A percentile compares a stretch with the other conserved stretches of the same genome.
Conservation (phyloP, 768 basidiomycete genomes). For the Podaxis carcinomalis region DNA sequence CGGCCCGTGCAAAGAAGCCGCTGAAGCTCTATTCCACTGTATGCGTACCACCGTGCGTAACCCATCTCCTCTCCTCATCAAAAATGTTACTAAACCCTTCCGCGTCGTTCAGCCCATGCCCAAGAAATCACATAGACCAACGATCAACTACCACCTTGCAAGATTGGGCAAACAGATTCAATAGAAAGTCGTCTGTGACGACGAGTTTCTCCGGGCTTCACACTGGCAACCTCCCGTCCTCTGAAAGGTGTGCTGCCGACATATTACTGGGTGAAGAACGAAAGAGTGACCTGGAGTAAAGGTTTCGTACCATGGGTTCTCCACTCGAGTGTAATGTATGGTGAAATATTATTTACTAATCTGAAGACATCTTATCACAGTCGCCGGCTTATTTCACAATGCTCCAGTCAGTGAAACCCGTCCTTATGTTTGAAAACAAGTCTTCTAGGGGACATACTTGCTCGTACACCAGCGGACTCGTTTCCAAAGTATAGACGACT, state of each 20-base stretch:
- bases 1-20: constrained; percentile 50
- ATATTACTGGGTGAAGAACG: not conserved
- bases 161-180: constrained; percentile 72
- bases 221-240: too few relatives aligned
- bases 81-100: not conserved
- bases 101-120: constrained; percentile 49
- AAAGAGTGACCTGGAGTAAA: not conserved
- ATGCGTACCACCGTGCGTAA: constrained; percentile 79
- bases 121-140: constrained; percentile 63
- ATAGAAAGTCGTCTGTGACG: constrained; percentile 30
- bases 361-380: too few relatives aligned
- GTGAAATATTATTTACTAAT: not conserved
- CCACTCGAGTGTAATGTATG: not conserved
- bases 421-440: too few relatives aligned
- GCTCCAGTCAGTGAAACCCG: too few relatives aligned
- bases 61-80: not conserved
- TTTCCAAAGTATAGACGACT: too few relatives aligned
- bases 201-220: not conserved
- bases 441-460: too few relatives aligned
- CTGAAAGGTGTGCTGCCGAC: not conserved
- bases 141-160: constrained; percentile 89
- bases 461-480: too few relatives aligned
- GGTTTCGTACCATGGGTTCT: not conserved
- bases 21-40: constrained; percentile 66
- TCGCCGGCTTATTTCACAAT: not conserved